Base-by-base conservation (phyloP, 345 rosid genomes). In the Rhizophora apiculata region DNA sequence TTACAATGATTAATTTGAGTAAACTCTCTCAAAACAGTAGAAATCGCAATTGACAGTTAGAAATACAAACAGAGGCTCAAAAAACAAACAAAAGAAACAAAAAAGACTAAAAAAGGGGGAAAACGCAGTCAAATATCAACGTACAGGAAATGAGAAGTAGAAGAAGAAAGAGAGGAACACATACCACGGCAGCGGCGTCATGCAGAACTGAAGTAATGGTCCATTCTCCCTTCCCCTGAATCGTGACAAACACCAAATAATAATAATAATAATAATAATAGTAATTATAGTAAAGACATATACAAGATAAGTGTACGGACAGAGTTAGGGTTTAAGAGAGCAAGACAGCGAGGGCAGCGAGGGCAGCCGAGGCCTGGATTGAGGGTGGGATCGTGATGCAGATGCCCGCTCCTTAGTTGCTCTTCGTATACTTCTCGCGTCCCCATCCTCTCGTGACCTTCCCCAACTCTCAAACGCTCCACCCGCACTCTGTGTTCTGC, bases 281-380 rank as follows among this genome's bases (percentile, higher is more conserved):
- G 32, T 21, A 13, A 36, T 6, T 8, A 43, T 26, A 11, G 24
- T 8, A 16, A 16, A 22, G 55, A 7, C 22, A 36, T 37, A 70
- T 9, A 6, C 21, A 27, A 8, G 9, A 30, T 2, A 27, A 15
- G n/a, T 6, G 24, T 22, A 62, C 71, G 54, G 85, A 93, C 98
- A 13, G 87, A 63, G 67, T 82, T 76, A 67, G 88, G 91, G 83
- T 74, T 48, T 54, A 94, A 53, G 83, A 89, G 93, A 66, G 98
- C 92, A 67, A 94, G 95, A 18, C 98, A 94, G 18, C 96, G 97
- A 31, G 97, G 96, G 77, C 96, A 94, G 3, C 98, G 97, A 77
- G 95, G 84, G 2, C 89, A 82, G 29, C 96, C 98, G 53, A 94
- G 90, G 64, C 98, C 96, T 18, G 93, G 97, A 21, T 87, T 88